Evolutionary conservation across 164 flowering plant species (phyloP).

Genomic region (Macadamia integrifolia): DNA sequence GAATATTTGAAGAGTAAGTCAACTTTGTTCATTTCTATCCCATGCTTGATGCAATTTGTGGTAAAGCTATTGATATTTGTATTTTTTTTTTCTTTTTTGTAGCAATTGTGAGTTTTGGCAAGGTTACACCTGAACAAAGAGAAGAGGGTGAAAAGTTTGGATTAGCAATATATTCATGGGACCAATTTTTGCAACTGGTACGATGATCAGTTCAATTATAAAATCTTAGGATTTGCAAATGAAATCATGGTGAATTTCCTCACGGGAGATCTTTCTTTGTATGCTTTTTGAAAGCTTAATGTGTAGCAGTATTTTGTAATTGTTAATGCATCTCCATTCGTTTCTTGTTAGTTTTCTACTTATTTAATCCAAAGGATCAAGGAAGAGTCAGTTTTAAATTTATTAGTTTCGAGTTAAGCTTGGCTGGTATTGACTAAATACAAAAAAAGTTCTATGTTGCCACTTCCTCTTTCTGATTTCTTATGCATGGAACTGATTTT

Average conservation of each 20-base stretch:
- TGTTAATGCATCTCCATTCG: neutral
- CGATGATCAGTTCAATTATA: constrained; percentile 14
- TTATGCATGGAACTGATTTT: neutral
- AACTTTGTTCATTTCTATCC: neutral
- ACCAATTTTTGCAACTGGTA: constrained; percentile 77
- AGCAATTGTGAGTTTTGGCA: constrained; percentile 96
- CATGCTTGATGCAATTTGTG: neutral
- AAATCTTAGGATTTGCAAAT: neutral
- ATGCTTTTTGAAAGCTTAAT: neutral
- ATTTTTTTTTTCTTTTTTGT: neutral
- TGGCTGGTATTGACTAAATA: too few species aligned
- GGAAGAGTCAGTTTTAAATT: neutral
- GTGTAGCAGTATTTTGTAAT: neutral
- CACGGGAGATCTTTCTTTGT: neutral
- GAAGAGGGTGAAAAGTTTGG: constrained; percentile 55
- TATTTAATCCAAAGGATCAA: neutral
- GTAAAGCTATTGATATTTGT: constrained; percentile 1
- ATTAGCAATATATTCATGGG: constrained; percentile 67
- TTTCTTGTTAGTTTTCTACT: neutral
- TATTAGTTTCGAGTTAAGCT: neutral
- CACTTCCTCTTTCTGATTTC: neutral
- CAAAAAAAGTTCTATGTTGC: too few species aligned
- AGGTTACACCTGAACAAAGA: constrained; percentile 61
- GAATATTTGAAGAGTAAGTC: constrained; percentile 70
- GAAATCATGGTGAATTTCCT: neutral